Evolutionary conservation across 768 basidiomycete species (phyloP), one percentile per base, ranked within the genome.

Genomic region (Podaxis carcinomalis): DNA sequence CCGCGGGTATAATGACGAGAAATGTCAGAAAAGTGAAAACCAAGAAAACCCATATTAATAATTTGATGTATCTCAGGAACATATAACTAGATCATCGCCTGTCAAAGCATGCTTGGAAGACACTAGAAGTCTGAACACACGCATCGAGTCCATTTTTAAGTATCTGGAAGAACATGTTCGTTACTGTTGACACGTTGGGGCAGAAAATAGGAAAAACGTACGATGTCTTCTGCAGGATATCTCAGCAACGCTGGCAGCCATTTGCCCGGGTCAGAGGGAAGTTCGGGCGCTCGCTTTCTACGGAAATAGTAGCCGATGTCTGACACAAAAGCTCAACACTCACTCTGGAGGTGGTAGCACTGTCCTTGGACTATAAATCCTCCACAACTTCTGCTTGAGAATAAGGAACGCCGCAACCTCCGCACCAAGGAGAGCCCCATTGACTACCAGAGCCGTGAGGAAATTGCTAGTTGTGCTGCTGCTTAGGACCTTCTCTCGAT

Each of bases 111-210:
- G 6, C 37, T 9, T 7, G 5, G 28, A 27, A 54, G 51, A 49
- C 36, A 36, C 25, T 49, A 5, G 51, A 25, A 25, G 10, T 44
- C 5, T 44, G n/a, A 44, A 44, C 77, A 65, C 80, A 88, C 69
- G 88, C 86, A 70, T 90, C 89, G 56, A 87, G 75, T 0, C 85
- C 85, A 72, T 87, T 87, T 69, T 83, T 82, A 16, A 75, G 68
- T 62, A 83, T 84, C 82, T 83, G 56, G 16, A 60, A 57, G 37
- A 35, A 50, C 32, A 46, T 36, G 56, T 35, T 4, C 9, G 36
- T 23, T 32, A 32, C 32, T 9, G 7, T 32, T 32, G 32, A 32
- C n/a, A 50, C 37, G 21, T 21, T 25, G 28, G 25, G 16, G 6
- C 14, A 14, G 16, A 32, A 37, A 21, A 27, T 9, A 54, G 50